A percentile compares a stretch with the other conserved stretches of the same genome.
These are phyloP conservation scores for Potentilla sterilis DNA, from an alignment of 306 rosid species.

Conservation along the genomic window DNA sequence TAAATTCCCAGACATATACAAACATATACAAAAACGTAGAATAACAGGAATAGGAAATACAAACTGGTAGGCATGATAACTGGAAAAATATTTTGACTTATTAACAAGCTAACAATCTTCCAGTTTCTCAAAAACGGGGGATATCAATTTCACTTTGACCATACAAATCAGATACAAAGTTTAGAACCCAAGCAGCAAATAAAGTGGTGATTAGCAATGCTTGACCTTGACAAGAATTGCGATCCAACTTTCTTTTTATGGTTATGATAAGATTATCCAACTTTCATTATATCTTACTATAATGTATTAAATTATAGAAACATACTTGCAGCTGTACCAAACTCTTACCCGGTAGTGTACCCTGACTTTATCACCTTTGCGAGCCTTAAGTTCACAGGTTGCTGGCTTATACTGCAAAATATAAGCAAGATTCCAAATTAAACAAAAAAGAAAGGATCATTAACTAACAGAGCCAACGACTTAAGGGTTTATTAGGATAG, in stretches of 20 bases:
- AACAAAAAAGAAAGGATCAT: background rate
- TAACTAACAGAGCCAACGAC: too few species aligned
- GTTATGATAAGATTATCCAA: background rate
- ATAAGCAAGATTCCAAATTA: background rate
- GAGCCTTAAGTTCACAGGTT: conserved; percentile 82
- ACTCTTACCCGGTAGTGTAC: conserved; percentile 87
- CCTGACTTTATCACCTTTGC: conserved; percentile 84
- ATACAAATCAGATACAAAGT: background rate
- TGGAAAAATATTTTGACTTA: background rate
- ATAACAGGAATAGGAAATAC: background rate
- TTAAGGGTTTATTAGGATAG: background rate
- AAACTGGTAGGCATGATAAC: background rate
- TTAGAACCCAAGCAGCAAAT: background rate
- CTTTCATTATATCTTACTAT: background rate
- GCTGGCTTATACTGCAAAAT: conserved; percentile 74
- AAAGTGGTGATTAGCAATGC: background rate
- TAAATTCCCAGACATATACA: background rate
- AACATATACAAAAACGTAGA: background rate
- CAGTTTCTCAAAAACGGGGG: background rate
- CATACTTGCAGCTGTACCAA: conserved; percentile 13
- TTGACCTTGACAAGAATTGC: background rate
- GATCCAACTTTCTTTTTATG: background rate
- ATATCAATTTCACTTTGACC: background rate
- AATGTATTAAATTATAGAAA: conserved; percentile 2
- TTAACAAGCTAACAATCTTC: background rate